Evolutionary conservation across 805 yeast species (phyloP).

Genomic region (Candida anglica): DNA sequence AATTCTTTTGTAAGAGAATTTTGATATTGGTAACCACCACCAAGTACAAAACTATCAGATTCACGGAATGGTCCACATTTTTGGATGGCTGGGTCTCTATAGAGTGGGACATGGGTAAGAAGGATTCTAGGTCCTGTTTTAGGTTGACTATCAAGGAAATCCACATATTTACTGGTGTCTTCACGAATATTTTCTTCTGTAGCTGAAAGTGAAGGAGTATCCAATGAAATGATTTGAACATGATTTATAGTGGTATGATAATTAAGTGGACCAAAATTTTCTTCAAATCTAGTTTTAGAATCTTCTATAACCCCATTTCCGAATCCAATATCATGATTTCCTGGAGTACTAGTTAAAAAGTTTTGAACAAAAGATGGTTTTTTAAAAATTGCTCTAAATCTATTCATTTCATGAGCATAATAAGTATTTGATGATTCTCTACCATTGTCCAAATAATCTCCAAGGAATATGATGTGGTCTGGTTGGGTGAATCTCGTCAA

Average conservation of each 20-base stretch:
- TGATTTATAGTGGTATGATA: constrained; percentile 16
- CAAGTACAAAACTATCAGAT: constrained; percentile 47
- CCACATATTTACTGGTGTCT: constrained; percentile 55
- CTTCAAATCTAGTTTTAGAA: constrained; percentile 24
- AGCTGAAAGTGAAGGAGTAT: constrained; percentile 77
- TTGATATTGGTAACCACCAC: constrained; percentile 80
- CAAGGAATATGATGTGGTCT: constrained; percentile 35
- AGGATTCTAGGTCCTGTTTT: constrained; percentile 55
- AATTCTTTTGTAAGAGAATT: constrained; percentile 66
- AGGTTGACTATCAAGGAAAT: constrained; percentile 12
- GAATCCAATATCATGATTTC: constrained; percentile 96
- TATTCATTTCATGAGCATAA: constrained; percentile 20
- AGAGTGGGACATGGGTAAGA: constrained; percentile 84
- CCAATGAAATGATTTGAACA: constrained; percentile 48
- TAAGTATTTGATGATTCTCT: constrained; percentile 28
- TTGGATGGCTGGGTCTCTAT: constrained; percentile 55
- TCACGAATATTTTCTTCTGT: constrained; percentile 33
- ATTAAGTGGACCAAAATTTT: constrained; percentile 32
- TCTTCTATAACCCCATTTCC: constrained; percentile 58
- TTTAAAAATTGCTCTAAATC: constrained; percentile 31
- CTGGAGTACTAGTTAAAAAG: constrained; percentile 51
- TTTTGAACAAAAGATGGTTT: constrained; percentile 16
- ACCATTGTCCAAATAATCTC: constrained; percentile 42
- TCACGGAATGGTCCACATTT: constrained; percentile 82
- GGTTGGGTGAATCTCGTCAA: constrained; percentile 29